Base-by-base conservation (phyloP, 2,329 filamentous ascomycete genomes). In the Samsoniella hepiali region DNA sequence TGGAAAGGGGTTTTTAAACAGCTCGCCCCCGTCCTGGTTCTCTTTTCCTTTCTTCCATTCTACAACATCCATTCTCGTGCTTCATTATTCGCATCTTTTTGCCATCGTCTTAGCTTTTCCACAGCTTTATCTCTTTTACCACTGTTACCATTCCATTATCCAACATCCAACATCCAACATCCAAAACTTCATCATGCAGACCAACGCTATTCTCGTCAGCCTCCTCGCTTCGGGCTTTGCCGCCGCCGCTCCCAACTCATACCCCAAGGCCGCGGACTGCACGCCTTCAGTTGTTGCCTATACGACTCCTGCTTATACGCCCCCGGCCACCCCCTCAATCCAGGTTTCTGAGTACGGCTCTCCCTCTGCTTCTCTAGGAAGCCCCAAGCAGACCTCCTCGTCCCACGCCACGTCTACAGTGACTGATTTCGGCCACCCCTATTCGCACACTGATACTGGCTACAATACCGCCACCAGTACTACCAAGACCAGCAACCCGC, bases 1-100 rank as follows among this genome's bases (percentile, higher is more conserved):
- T 27, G 17, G 17, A 6, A 53, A 54, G 3, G 27, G 15, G 49
- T 11, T 36, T 53, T 45, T 61, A 61, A 61, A 61, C 36, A 45
- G 49, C 40, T 45, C 49, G 49, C 58, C 40, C 58, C 27, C 22
- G 6, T 36, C n/a, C 22, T 9, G 29, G n/a, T 36, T 15, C 29
- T 8, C 6, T 54, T 32, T 32, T 44, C n/a, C 27, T 17, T 54
- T 53, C 49, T 54, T 53, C 8, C 58, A 45, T 61, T 45, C 38
- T 61, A 44, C 47, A 61, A 45, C 58, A 61, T 61, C 58, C 58
- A 61, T 61, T 51, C 31, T 49, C 50, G 49, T 53, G 38, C 49
- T 54, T 61, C 49, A 44, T 61, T 61, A 61, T 53, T 15, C 58
- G 40, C 58, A 61, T 61, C 36, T 45, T 61, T 61, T 61, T 34